phyloP scores from a whole-genome alignment of 306 rosid species.

The Sicyos edulis region DNA sequence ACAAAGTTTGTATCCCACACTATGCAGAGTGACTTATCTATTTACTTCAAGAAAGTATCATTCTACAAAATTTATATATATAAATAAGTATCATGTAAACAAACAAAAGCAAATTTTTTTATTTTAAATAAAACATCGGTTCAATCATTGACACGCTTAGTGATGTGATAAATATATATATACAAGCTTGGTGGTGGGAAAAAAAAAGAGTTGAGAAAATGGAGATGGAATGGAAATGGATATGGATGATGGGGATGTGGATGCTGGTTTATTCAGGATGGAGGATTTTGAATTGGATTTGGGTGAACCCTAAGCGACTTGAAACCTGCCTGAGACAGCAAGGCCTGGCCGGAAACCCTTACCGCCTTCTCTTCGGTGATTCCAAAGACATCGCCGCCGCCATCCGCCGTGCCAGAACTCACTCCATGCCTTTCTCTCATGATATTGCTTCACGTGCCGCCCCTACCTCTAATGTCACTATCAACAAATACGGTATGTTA shows the following conservation, averaged over 20 bases:
- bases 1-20: too few relatives aligned
- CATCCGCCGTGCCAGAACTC: not conserved
- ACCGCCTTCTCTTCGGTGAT: not conserved
- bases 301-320: not conserved
- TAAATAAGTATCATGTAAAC: too few relatives aligned
- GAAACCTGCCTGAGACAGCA: not conserved
- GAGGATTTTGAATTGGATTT: not conserved
- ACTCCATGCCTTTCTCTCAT: not conserved
- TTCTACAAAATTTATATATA: too few relatives aligned
- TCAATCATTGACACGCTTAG: too few relatives aligned
- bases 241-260: not conserved
- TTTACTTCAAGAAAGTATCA: too few relatives aligned
- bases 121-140: too few relatives aligned
- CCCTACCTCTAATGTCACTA: not conserved
- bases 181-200: too few relatives aligned
- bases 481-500: not conserved
- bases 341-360: conserved; percentile 1
- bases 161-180: too few relatives aligned
- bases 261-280: not conserved
- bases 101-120: too few relatives aligned
- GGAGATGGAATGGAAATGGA: not conserved
- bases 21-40: too few relatives aligned
- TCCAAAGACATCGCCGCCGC: not conserved
- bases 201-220: too few relatives aligned
- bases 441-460: not conserved